These are phyloP conservation scores for Austroboletus niveus DNA, from an alignment of 1,284 basidiomycete genomes.

Conservation along the genomic window DNA sequence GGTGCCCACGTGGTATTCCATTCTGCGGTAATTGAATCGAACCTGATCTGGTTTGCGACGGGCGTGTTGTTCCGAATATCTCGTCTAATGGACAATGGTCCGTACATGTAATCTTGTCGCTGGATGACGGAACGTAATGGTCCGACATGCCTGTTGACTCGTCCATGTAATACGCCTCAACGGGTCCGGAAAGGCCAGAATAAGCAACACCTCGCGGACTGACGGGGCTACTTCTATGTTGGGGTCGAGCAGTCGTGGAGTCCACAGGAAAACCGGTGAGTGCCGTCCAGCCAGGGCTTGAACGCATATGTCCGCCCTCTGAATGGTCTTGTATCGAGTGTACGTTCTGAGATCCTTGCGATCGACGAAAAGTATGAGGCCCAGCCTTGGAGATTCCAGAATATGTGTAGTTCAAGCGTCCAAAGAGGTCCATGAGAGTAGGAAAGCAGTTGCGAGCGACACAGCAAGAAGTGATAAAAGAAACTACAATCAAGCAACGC, in stretches of 20 bases:
- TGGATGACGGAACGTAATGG: constrained; percentile 29
- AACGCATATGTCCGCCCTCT: background rate
- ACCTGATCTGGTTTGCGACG: constrained; percentile 3
- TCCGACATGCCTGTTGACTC: constrained; percentile 10
- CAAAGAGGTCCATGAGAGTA: constrained; percentile 18
- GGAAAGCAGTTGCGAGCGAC: background rate
- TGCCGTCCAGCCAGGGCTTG: constrained; percentile 1
- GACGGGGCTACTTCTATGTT: background rate
- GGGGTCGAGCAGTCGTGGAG: background rate
- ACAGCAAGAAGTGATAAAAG: background rate
- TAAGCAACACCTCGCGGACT: background rate
- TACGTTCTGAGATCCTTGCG: background rate
- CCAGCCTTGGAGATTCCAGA: constrained; percentile 3
- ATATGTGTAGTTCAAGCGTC: constrained; percentile 19
- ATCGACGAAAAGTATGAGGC: background rate
- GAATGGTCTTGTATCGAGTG: constrained; percentile 2
- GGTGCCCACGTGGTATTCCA: constrained; percentile 2
- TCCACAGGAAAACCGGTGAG: background rate
- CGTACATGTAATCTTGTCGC: constrained; percentile 28
- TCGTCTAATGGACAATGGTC: constrained; percentile 28
- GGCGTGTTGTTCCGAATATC: constrained; percentile 18
- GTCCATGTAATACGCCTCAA: background rate
- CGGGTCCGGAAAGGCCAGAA: background rate
- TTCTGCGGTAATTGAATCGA: background rate
- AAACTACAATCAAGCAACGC: background rate